phyloP scores from a whole-genome alignment of 1,284 basidiomycete genomes.

The Fomes fomentarius region DNA sequence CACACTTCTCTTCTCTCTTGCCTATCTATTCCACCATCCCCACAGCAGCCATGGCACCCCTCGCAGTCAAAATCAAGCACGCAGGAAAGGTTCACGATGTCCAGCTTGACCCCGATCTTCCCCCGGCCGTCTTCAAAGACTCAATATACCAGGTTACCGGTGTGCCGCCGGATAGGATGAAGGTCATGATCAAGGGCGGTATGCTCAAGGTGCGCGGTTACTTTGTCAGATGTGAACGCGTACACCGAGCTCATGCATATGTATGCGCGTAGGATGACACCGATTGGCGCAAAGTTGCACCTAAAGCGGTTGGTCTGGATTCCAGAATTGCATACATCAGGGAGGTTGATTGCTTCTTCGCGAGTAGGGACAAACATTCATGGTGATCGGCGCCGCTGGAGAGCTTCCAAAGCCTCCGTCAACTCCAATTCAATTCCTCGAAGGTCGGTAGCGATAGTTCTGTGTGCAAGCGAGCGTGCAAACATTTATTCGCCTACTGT shows the following conservation, averaged over 20 bases:
- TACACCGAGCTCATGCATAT: background rate
- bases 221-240: background rate
- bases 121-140: constrained; percentile 81
- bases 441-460: constrained; percentile 53
- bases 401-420: constrained; percentile 88
- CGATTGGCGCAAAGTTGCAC: constrained; percentile 80
- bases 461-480: background rate
- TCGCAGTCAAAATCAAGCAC: constrained; percentile 87
- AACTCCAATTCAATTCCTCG: constrained; percentile 81
- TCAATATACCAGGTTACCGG: constrained; percentile 82
- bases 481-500: constrained; percentile 17
- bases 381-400: constrained; percentile 91
- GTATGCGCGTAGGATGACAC: constrained; percentile 73
- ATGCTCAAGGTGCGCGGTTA: constrained; percentile 70
- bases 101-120: constrained; percentile 67
- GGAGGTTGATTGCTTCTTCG: background rate
- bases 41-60: constrained; percentile 53
- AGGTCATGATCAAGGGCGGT: constrained; percentile 97
- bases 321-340: background rate
- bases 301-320: constrained; percentile 67
- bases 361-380: constrained; percentile 73
- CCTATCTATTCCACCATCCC: constrained; percentile 7
- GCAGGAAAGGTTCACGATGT: constrained; percentile 80
- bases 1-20: background rate
- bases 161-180: constrained; percentile 91